Conservation (phyloP, 1,284 basidiomycete species). For the Coriolopsis trogii region DNA sequence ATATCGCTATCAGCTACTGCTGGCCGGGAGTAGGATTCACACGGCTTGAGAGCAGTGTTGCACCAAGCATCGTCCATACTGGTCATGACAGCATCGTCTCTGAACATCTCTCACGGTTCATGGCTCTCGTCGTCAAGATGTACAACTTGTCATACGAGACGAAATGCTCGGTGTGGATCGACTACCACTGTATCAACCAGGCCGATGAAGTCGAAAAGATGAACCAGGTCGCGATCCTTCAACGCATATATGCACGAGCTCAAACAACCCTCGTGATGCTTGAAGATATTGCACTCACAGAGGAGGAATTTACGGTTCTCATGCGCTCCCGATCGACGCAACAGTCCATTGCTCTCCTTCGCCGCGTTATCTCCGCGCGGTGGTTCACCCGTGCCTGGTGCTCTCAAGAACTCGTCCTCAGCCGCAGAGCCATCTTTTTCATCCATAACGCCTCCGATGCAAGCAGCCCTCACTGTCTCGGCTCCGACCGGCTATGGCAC, state of each 20-base stretch:
- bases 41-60: slow-evolving; percentile 1
- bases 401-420: slow-evolving; percentile 21
- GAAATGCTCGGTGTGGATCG: slow-evolving; percentile 13
- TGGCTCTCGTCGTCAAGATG: slow-evolving; percentile 6
- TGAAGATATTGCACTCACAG: slow-evolving; percentile 10
- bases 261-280: slow-evolving; percentile 14
- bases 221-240: slow-evolving; percentile 21
- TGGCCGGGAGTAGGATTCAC: slow-evolving; percentile 8
- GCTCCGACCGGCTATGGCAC: slow-evolving; percentile 15
- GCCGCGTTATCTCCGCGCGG: slow-evolving; percentile 10
- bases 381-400: slow-evolving; percentile 25
- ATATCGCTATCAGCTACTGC: slow-evolving; percentile 19
- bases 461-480: background rate
- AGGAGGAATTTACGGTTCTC: background rate
- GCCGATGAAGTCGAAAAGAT: slow-evolving; percentile 6
- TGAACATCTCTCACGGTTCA: slow-evolving; percentile 15
- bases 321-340: background rate
- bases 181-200: slow-evolving; percentile 20
- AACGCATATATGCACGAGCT: slow-evolving; percentile 14
- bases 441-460: slow-evolving; percentile 8
- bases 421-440: slow-evolving; percentile 12
- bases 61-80: background rate
- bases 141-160: background rate
- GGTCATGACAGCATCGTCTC: background rate
- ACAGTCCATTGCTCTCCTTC: background rate